Percentiles rank a stretch among this genome's conserved stretches.
Conservation (phyloP, 1,284 basidiomycete species). For the Quambalaria eucalypti region DNA sequence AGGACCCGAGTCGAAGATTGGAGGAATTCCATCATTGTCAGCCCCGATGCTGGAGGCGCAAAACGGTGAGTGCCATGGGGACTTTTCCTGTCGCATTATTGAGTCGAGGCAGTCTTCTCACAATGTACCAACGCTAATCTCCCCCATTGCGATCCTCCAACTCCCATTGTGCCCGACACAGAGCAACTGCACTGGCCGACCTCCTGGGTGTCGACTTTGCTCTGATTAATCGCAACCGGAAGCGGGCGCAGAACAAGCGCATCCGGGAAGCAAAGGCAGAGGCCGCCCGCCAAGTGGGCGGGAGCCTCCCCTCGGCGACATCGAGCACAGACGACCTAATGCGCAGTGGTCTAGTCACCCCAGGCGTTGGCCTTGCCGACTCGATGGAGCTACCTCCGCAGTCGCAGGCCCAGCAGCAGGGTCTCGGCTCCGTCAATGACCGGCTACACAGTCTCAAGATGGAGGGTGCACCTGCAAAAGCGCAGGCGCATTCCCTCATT, state of each 20-base stretch:
- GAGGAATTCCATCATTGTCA: conserved; percentile 84
- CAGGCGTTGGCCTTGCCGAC: too few species aligned
- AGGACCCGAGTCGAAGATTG: conserved; percentile 77
- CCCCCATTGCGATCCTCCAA: too few species aligned
- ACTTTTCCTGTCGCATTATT: too few species aligned
- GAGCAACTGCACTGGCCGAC: conserved; percentile 88
- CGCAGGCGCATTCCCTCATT: conserved; percentile 17
- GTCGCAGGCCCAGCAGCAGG: not conserved
- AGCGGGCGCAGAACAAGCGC: conserved; percentile 37
- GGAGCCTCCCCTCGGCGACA: not conserved
- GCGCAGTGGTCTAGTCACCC: not conserved
- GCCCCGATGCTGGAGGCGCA: conserved; percentile 93
- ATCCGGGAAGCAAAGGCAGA: conserved; percentile 22
- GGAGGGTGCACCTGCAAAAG: conserved; percentile 2
- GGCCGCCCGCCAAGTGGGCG: conserved; percentile 6
- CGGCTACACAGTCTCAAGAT: conserved; percentile 10
- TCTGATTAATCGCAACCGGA: conserved; percentile 77
- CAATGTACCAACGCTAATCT: too few species aligned
- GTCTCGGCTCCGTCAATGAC: conserved; percentile 4
- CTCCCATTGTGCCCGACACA: conserved; percentile 43
- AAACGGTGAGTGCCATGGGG: conserved; percentile 60
- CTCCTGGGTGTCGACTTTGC: conserved; percentile 93
- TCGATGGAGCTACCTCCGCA: not conserved
- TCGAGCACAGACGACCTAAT: not conserved
- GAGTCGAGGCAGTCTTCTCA: too few species aligned